Conservation (phyloP, 2,329 filamentous ascomycete species). For the Tricladium varicosporioides region DNA sequence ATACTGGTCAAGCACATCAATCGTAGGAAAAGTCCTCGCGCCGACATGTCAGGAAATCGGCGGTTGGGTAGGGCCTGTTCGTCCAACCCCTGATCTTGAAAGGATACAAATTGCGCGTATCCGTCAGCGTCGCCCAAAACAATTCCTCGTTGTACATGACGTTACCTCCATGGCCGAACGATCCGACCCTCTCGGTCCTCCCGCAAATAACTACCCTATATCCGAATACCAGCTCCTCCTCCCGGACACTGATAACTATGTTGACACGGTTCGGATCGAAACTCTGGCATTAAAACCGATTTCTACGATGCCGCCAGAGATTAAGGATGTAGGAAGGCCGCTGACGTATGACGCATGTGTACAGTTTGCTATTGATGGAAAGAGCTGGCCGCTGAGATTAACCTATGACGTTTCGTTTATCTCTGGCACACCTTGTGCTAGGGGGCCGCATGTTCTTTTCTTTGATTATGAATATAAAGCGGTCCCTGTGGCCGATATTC, state of each 20-base stretch:
- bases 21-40: slow-evolving; percentile 73
- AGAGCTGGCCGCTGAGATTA: slow-evolving; percentile 62
- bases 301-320: slow-evolving; percentile 26
- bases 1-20: slow-evolving; percentile 71
- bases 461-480: slow-evolving; percentile 65
- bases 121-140: slow-evolving; percentile 56
- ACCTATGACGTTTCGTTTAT: slow-evolving; percentile 66
- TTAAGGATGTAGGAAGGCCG: slow-evolving; percentile 33
- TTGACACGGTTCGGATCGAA: slow-evolving; percentile 69
- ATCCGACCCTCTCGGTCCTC: slow-evolving; percentile 67
- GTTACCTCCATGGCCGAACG: slow-evolving; percentile 64
- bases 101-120: slow-evolving; percentile 70
- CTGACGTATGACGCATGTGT: slow-evolving; percentile 58
- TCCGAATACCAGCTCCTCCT: slow-evolving; percentile 63
- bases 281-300: slow-evolving; percentile 58
- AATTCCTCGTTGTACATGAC: slow-evolving; percentile 56
- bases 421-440: slow-evolving; percentile 61
- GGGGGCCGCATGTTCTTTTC: slow-evolving; percentile 67
- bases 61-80: slow-evolving; percentile 73
- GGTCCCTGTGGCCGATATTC: slow-evolving; percentile 62
- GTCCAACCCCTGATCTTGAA: slow-evolving; percentile 64
- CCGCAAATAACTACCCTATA: slow-evolving; percentile 60
- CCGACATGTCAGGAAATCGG: slow-evolving; percentile 69
- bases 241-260: slow-evolving; percentile 50
- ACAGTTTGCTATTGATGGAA: slow-evolving; percentile 62